phyloP scores from a whole-genome alignment of 768 basidiomycete genomes.

The Tulasnella sp. region DNA sequence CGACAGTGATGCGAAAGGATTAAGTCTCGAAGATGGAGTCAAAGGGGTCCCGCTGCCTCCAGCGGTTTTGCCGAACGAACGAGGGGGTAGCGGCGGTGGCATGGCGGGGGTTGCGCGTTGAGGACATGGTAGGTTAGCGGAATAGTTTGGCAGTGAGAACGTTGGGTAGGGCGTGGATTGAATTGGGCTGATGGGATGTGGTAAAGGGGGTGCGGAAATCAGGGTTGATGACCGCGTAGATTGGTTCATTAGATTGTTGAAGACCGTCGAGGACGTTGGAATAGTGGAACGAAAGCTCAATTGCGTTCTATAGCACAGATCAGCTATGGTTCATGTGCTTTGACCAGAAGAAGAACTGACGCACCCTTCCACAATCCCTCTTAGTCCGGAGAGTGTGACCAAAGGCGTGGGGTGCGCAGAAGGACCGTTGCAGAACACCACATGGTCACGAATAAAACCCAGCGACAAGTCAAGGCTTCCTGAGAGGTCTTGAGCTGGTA shows the following conservation, averaged over 20 bases:
- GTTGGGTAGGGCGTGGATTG: conserved; percentile 37
- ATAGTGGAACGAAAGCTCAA: conserved; percentile 37
- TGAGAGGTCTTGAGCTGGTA: conserved; percentile 54
- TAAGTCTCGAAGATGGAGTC: conserved; percentile 36
- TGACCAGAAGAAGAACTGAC: conserved; percentile 19
- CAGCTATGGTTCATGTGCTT: neutral
- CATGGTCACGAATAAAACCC: conserved; percentile 75
- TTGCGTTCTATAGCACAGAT: conserved; percentile 22
- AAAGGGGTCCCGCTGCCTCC: neutral
- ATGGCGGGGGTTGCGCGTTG: conserved; percentile 15
- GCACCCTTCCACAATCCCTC: conserved; percentile 57
- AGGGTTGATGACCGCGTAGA: conserved; percentile 29
- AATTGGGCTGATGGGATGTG: conserved; percentile 23
- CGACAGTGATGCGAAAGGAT: conserved; percentile 54
- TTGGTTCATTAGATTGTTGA: conserved; percentile 30
- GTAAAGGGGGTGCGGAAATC: conserved; percentile 44
- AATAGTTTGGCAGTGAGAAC: conserved; percentile 34
- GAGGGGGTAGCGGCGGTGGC: conserved; percentile 35
- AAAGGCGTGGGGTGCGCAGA: conserved; percentile 37
- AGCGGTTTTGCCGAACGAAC: conserved; percentile 16
- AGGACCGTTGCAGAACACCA: conserved; percentile 50
- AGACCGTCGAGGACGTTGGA: conserved; percentile 31
- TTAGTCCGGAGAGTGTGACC: conserved; percentile 72
- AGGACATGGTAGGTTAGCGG: conserved; percentile 26
- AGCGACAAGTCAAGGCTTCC: conserved; percentile 47